Conservation (phyloP, 257 asterid genomes). For the Solanum neorickii region DNA sequence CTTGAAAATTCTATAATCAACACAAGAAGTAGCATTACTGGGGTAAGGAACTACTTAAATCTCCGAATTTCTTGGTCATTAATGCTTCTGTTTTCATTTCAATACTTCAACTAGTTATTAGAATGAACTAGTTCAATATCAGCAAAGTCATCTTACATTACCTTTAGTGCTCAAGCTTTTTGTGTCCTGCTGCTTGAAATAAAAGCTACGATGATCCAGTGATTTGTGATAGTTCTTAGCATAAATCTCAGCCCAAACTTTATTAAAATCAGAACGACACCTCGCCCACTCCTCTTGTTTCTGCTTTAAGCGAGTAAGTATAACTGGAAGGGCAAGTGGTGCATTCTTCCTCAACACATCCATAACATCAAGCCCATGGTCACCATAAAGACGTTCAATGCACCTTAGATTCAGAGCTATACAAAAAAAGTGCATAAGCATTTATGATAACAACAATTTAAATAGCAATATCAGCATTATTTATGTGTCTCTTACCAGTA, state of each 20-base stretch:
- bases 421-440: conserved; percentile 8
- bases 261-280: conserved; percentile 87
- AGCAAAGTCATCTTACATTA: conserved; percentile 24
- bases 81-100: background rate
- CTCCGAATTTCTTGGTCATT: background rate
- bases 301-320: conserved; percentile 87
- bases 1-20: background rate
- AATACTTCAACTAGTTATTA: background rate
- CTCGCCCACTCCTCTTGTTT: conserved; percentile 94
- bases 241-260: conserved; percentile 94
- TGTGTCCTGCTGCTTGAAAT: conserved; percentile 92
- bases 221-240: conserved; percentile 89
- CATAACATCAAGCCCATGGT: conserved; percentile 97
- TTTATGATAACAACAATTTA: conserved; percentile 5
- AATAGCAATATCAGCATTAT: conserved; percentile 4
- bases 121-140: conserved; percentile 10
- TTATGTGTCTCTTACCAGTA: conserved; percentile 42
- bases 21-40: background rate
- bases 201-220: conserved; percentile 94
- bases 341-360: conserved; percentile 82
- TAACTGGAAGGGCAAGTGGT: conserved; percentile 73
- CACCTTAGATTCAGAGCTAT: conserved; percentile 80
- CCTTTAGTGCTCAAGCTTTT: conserved; percentile 91
- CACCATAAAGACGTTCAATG: conserved; percentile 96
- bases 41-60: background rate